Evolutionary conservation across 1,284 basidiomycete genomes (phyloP), one percentile per base, ranked within the genome.

Genomic region (Boletus hoseneyae): DNA sequence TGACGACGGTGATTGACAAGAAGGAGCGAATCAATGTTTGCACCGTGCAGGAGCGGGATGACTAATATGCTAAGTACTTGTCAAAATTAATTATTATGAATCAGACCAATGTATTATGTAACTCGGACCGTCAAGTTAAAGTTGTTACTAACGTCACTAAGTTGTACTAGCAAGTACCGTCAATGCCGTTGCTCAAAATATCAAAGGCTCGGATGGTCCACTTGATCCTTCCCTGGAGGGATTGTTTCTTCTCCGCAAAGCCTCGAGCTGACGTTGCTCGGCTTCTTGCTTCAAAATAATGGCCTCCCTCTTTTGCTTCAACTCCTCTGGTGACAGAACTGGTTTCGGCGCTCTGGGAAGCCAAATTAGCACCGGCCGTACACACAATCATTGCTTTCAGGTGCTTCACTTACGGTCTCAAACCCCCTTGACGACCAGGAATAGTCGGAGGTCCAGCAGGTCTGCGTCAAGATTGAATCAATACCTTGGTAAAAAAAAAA

Each of bases 1-100:
- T 16, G 39, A 67, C 61, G 64, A 63, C 53, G 50, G 51, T 53
- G 48, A 65, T 62, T 64, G 55, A 30, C 61, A 65, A 63, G 53
- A 52, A 53, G 47, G 57, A 60, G 43, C 42, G 48, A 63, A 63
- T 59, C 57, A 51, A 58, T 38, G 47, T 48, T 63, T 58, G 56
- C 40, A 27, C 6, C 15, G 42, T 45, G 32, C 23, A 47, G 48
- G 41, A 52, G 53, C 27, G 27, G 4, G 53, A 66, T 62, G 54
- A 62, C 63, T 64, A 66, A 62, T 55, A 50, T 62, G 51, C n/a
- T 58, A 58, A 62, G 44, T 25, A 21, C 36, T 57, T 54, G 27
- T n/a, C n/a, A 39, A 35, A 48, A 47, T 18, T 41, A 21, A 51
- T 50, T 19, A 39, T 41, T 38, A 23, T 50, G n/a, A n/a, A n/a